Evolutionary conservation across 768 basidiomycete genomes (phyloP).

Genomic region (Tricholoma hemisulphureum): DNA sequence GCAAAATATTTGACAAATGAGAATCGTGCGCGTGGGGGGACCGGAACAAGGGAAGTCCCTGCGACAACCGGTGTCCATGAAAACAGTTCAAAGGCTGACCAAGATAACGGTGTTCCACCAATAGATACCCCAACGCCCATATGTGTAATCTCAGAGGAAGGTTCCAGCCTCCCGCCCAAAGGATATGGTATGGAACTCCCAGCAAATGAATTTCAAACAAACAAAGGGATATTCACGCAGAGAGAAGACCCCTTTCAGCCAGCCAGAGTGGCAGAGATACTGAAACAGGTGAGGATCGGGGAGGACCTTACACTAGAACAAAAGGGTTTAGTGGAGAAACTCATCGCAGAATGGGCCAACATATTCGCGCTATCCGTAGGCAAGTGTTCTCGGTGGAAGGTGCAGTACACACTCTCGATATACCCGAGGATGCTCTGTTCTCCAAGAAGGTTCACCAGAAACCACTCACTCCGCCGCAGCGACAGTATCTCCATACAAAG

Average conservation of each 20-base stretch:
- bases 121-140: too few species aligned
- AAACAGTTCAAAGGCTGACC: too few species aligned
- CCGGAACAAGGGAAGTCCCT: neutral
- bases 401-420: slow-evolving; percentile 31
- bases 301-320: slow-evolving; percentile 28
- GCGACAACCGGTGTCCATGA: too few species aligned
- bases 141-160: neutral
- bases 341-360: slow-evolving; percentile 35
- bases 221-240: slow-evolving; percentile 25
- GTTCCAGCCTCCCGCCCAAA: too few species aligned
- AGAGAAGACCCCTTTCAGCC: slow-evolving; percentile 24
- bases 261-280: slow-evolving; percentile 18
- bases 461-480: slow-evolving; percentile 30
- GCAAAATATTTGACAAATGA: too few species aligned
- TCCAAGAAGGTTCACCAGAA: slow-evolving; percentile 31
- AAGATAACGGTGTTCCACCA: too few species aligned
- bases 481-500: slow-evolving; percentile 26
- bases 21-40: too few species aligned
- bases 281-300: slow-evolving; percentile 24
- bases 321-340: slow-evolving; percentile 10
- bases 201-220: too few species aligned
- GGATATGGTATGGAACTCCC: too few species aligned
- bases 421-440: slow-evolving; percentile 29
- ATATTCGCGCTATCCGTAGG: slow-evolving; percentile 37
- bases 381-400: slow-evolving; percentile 36